A percentile compares a stretch with the other conserved stretches of the same genome.
These are phyloP conservation scores for Plasmopara halstedii DNA, from an alignment of 352 stramenopile genomes.

Conservation along the genomic window DNA sequence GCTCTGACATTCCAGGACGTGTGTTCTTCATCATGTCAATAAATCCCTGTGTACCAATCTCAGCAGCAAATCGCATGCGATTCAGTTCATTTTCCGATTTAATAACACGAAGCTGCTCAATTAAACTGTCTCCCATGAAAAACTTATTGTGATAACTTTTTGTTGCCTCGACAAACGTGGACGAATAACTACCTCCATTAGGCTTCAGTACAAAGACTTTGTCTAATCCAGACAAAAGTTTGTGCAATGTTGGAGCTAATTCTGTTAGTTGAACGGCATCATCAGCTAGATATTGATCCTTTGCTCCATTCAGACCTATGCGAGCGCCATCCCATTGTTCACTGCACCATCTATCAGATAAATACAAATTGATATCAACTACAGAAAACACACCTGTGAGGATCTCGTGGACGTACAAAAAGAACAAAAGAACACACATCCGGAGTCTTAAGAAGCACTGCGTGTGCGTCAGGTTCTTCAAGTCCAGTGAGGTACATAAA, in stretches of 20 bases:
- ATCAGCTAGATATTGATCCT: slow-evolving; percentile 52
- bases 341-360: slow-evolving; percentile 15
- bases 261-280: slow-evolving; percentile 60
- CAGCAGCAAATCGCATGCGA: slow-evolving; percentile 62
- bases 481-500: slow-evolving; percentile 81
- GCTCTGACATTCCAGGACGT: slow-evolving; percentile 52
- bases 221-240: slow-evolving; percentile 47
- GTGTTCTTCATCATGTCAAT: slow-evolving; percentile 71
- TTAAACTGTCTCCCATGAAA: slow-evolving; percentile 58
- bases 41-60: slow-evolving; percentile 64
- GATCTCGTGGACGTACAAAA: slow-evolving; percentile 68
- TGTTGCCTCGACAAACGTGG: slow-evolving; percentile 50
- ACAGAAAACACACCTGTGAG: slow-evolving; percentile 32
- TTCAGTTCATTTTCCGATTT: slow-evolving; percentile 71
- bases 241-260: slow-evolving; percentile 38
- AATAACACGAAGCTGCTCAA: slow-evolving; percentile 64
- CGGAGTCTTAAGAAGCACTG: slow-evolving; percentile 65
- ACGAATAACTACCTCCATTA: slow-evolving; percentile 45
- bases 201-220: slow-evolving; percentile 66
- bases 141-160: slow-evolving; percentile 61
- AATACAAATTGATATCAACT: not conserved
- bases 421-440: slow-evolving; percentile 60
- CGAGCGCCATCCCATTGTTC: slow-evolving; percentile 80
- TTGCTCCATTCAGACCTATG: slow-evolving; percentile 51
- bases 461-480: slow-evolving; percentile 69